Evolutionary conservation across 768 basidiomycete genomes (phyloP).

Genomic region (Botryobasidium botryosum): DNA sequence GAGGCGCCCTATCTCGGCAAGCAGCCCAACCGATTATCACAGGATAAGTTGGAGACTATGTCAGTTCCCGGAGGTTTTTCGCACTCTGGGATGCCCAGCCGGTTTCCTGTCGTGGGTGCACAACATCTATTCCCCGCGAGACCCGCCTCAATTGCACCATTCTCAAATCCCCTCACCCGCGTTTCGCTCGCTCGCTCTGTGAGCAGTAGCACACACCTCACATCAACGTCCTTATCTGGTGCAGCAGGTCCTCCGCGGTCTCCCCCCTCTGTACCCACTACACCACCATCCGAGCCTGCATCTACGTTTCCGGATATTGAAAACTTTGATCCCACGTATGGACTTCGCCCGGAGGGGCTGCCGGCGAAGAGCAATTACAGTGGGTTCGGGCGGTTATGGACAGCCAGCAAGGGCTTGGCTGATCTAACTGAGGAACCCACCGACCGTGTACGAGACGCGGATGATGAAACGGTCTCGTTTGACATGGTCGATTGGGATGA

Average conservation of each 20-base stretch:
- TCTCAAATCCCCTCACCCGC: neutral
- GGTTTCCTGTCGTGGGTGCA: neutral
- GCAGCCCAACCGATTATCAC: conserved; percentile 18
- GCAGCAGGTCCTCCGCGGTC: conserved; percentile 3
- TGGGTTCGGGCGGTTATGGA: conserved; percentile 44
- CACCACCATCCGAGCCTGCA: conserved; percentile 13
- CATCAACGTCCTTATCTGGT: neutral
- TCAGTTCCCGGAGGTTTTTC: conserved; percentile 26
- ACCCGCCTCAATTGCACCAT: neutral
- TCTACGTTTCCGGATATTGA: conserved; percentile 47
- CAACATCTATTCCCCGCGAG: neutral
- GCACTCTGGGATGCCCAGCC: conserved; percentile 3
- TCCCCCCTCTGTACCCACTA: conserved; percentile 5
- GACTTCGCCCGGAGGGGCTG: conserved; percentile 78
- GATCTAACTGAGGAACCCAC: conserved; percentile 58
- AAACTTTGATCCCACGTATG: conserved; percentile 92
- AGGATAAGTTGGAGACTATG: conserved; percentile 19
- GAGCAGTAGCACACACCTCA: neutral
- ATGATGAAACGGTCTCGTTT: conserved; percentile 16
- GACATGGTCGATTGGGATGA: conserved; percentile 61
- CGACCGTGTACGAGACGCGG: conserved; percentile 29
- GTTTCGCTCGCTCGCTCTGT: neutral
- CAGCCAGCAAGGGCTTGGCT: conserved; percentile 44
- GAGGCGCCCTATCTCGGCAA: conserved; percentile 75
- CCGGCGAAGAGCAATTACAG: conserved; percentile 71